A percentile compares a stretch with the other conserved stretches of the same genome.
Evolutionary conservation across 805 yeast species (phyloP).

Genomic region (Candida ficus): DNA sequence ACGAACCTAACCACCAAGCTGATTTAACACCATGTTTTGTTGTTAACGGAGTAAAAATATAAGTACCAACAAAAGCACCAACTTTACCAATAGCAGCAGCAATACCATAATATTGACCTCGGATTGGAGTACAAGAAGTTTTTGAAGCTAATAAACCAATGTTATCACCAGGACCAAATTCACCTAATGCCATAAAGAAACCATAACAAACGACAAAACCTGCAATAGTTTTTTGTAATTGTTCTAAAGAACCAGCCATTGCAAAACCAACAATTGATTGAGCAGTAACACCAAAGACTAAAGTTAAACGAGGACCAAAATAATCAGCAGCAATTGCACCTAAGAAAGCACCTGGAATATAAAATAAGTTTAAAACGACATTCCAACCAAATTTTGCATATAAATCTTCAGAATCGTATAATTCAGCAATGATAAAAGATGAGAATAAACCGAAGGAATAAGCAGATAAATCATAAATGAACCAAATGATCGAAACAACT

Average conservation of each 20-base stretch:
- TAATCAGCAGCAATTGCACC: constrained; percentile 87
- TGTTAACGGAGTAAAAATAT: constrained; percentile 79
- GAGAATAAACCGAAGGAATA: constrained; percentile 88
- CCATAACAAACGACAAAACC: constrained; percentile 86
- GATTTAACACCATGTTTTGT: constrained; percentile 62
- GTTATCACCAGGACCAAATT: constrained; percentile 92
- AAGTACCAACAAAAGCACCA: constrained; percentile 91
- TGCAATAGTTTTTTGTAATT: constrained; percentile 56
- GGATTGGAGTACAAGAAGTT: constrained; percentile 77
- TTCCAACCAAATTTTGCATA: constrained; percentile 88
- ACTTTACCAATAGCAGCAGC: constrained; percentile 90
- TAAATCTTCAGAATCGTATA: constrained; percentile 56
- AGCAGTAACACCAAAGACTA: constrained; percentile 57
- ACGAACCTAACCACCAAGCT: constrained; percentile 79
- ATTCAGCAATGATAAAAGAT: constrained; percentile 54
- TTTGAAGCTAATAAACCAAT: constrained; percentile 85
- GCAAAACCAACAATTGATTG: constrained; percentile 80
- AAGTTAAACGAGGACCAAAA: constrained; percentile 84
- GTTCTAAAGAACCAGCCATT: constrained; percentile 68
- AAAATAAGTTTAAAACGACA: constrained; percentile 80
- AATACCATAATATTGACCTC: constrained; percentile 88
- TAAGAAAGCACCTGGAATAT: constrained; percentile 82
- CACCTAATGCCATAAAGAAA: constrained; percentile 82
- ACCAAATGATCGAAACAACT: constrained; percentile 79
- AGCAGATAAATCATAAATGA: constrained; percentile 80